Evolutionary conservation across 345 rosid genomes (phyloP), one percentile per base, ranked within the genome.

Genomic region (Gossypium longicalyx): DNA sequence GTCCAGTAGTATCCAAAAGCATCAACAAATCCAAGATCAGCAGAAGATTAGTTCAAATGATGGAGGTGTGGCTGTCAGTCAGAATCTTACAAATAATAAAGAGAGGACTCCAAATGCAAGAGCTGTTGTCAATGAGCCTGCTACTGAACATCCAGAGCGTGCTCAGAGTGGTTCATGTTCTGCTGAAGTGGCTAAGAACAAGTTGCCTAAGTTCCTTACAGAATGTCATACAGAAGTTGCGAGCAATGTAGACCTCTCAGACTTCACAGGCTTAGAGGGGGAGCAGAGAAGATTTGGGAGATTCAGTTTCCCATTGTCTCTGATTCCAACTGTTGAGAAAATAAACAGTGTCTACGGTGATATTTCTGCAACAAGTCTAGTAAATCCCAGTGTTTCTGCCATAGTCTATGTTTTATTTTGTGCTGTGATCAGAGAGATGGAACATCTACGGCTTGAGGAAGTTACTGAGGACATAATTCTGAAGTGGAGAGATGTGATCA

Each of bases 401-500:
- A 17, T 16, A 27, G 20, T 13, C 70, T 74, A 74, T 12, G 11
- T 62, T 61, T 2, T 74, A 2, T 61, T 61, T 6, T 62, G 70
- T 29, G 59, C 76, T 11, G 49, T 45, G 3, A 34, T 73, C 17
- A 48, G 12, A 7, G 76, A 61, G 29, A 73, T 73, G 76, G 45
- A n/a, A 4, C 2, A 49, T n/a, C 27, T 61, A 10, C 25, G 3
- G 7, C 59, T 74, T 7, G 60, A 29, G n/a, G 2, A 62, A 19
- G 38, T 74, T 9, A 74, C 61, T 12, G 76, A 62, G 70, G 4
- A 13, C 0, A 61, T 8, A 48, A n/a, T 62, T 9, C 11, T 74
- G 29, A 74, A 47, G 34, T 74, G 76, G 76, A 62, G 76, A 49
- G 76, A 74, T 34, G 49, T 23, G 7, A 74, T 74, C 76, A 74